Evolutionary conservation across 2,329 filamentous ascomycete genomes (phyloP), one percentile per base, ranked within the genome.

Genomic region (Pseudocercospora eumusae): DNA sequence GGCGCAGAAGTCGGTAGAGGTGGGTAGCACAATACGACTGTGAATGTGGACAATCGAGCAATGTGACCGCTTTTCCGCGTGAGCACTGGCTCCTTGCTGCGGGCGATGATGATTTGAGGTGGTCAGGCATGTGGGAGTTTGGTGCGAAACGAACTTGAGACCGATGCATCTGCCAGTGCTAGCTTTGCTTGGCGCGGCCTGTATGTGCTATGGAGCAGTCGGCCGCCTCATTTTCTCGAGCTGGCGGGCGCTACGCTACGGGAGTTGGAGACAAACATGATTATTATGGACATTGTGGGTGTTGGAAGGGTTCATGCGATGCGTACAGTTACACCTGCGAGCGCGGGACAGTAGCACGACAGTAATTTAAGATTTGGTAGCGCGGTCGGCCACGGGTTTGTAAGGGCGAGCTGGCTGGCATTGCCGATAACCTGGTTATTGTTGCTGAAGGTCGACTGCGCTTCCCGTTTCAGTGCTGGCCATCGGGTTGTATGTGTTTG

Each of bases 391-490:
- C 60, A 60, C 58, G 56, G 57, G 57, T 40, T 60, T 50, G 55
- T 57, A 45, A 59, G 59, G 59, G 52, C 59, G 53, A 62, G 65
- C 59, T 36, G 56, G 60, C 64, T 31, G n/a, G n/a, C n/a, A n/a
- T 31, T 53, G 64, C 65, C 65, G 59, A 64, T 57, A 65, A 64
- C 65, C 65, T 61, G 65, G 65, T 65, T 59, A 40, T 60, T 49
- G 55, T 45, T 27, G 50, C 18, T 52, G 40, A 42, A 49, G n/a
- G n/a, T n/a, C n/a, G n/a, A n/a, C n/a, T n/a, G n/a, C n/a, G n/a
- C n/a, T 55, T 55, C 61, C 56, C 25, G 56, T 44, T 61, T 59
- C 18, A 56, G 60, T 62, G 59, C 28, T 59, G 54, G 56, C 25
- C 31, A 21, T 63, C 64, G 64, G 61, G 58, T 57, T 36, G 56